Evolutionary conservation across 768 basidiomycete species (phyloP).

Genomic region (Butyriboletus loyo): DNA sequence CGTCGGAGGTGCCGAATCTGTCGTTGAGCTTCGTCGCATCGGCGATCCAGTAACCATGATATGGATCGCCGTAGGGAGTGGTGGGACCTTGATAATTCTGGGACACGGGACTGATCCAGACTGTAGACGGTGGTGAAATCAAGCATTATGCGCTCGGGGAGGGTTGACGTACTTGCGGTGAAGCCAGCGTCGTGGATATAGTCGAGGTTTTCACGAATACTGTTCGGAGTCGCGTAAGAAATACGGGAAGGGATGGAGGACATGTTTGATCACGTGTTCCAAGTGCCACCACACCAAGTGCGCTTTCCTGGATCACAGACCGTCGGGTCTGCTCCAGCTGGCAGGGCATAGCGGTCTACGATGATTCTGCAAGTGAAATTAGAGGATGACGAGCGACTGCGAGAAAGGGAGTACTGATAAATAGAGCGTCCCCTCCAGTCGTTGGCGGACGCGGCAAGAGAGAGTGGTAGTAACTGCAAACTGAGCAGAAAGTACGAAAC

Average conservation of each 20-base stretch:
- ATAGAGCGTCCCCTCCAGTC: slow-evolving; percentile 18
- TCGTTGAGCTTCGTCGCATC: slow-evolving; percentile 66
- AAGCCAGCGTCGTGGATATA: slow-evolving; percentile 83
- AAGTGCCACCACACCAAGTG: slow-evolving; percentile 18
- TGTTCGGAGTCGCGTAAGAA: slow-evolving; percentile 14
- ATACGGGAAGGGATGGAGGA: not conserved
- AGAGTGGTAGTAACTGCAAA: not conserved
- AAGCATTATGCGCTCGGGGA: not conserved
- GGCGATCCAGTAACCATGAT: slow-evolving; percentile 84
- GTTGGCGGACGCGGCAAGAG: slow-evolving; percentile 7
- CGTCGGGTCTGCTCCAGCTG: slow-evolving; percentile 4
- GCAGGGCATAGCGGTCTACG: slow-evolving; percentile 14
- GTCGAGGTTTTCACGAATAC: slow-evolving; percentile 72
- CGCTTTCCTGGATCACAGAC: slow-evolving; percentile 9
- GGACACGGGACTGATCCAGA: slow-evolving; percentile 83
- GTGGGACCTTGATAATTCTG: slow-evolving; percentile 73
- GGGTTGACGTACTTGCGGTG: slow-evolving; percentile 54
- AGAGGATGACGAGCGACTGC: not conserved
- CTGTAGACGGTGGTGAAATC: slow-evolving; percentile 29
- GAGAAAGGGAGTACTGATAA: slow-evolving; percentile 6
- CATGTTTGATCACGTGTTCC: slow-evolving; percentile 7
- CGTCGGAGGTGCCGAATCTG: slow-evolving; percentile 69
- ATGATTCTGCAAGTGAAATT: slow-evolving; percentile 1
- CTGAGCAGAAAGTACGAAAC: not conserved
- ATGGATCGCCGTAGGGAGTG: slow-evolving; percentile 75